These are phyloP conservation scores for Hippophae rhamnoides DNA, from an alignment of 306 rosid genomes.

Conservation along the genomic window DNA sequence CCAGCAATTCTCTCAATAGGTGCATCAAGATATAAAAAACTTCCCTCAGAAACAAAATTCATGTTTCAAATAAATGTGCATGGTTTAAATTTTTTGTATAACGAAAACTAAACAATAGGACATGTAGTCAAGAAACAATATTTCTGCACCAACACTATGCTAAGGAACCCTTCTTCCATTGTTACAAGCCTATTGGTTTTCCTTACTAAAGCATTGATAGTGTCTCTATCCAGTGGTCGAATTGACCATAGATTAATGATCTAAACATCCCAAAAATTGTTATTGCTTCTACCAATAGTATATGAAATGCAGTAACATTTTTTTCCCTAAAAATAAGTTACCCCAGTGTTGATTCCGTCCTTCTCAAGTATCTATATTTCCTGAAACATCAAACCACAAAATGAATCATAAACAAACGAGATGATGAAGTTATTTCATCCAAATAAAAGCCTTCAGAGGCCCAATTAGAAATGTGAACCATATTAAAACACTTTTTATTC, in stretches of 20 bases:
- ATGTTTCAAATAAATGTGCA: slow-evolving; percentile 32
- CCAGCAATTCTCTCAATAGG: slow-evolving; percentile 92
- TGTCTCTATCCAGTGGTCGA: slow-evolving; percentile 86
- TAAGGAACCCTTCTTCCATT: slow-evolving; percentile 98
- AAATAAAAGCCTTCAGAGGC: background rate
- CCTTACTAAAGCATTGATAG: slow-evolving; percentile 85
- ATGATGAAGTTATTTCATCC: background rate
- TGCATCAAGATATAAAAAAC: slow-evolving; percentile 94
- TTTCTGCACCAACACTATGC: slow-evolving; percentile 98
- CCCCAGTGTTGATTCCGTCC: slow-evolving; percentile 96
- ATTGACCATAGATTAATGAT: slow-evolving; percentile 84
- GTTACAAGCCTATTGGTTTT: slow-evolving; percentile 89
- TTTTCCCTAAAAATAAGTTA: slow-evolving; percentile 17
- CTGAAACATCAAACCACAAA: slow-evolving; percentile 36
- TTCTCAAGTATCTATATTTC: slow-evolving; percentile 80
- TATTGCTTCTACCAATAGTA: no score
- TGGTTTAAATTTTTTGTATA: background rate
- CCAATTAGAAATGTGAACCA: background rate
- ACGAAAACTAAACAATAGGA: slow-evolving; percentile 13
- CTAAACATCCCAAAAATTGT: background rate
- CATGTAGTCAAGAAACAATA: slow-evolving; percentile 47
- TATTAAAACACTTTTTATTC: background rate
- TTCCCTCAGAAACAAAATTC: slow-evolving; percentile 80
- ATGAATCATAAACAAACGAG: slow-evolving; percentile 15
- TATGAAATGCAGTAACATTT: no score